Conservation (phyloP, 331 rosid species). For the Malus hybrid region DNA sequence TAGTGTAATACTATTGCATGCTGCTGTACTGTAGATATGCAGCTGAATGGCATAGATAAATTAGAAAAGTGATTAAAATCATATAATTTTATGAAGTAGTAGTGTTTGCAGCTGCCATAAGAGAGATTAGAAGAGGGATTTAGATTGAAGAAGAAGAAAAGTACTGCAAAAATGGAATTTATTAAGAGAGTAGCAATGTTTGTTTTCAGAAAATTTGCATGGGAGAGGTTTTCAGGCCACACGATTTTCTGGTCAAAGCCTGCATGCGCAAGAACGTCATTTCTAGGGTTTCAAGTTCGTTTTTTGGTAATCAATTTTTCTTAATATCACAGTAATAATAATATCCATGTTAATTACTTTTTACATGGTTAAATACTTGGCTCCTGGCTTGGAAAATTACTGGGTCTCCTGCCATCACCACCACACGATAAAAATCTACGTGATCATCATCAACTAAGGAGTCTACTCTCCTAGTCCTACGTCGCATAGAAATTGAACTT, state of each 20-base stretch:
- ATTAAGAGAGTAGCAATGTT: not conserved
- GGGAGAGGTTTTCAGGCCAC: not conserved
- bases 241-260: not conserved
- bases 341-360: not conserved
- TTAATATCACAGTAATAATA: not conserved
- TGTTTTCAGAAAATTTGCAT: not conserved
- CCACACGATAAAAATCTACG: not conserved
- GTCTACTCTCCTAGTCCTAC: not conserved
- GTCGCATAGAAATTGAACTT: not conserved
- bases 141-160: not conserved
- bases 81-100: not conserved
- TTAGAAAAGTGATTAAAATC: not conserved
- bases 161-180: not conserved
- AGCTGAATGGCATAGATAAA: not conserved
- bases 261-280: not conserved
- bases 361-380: not conserved
- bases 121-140: not conserved
- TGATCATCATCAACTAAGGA: too few species aligned
- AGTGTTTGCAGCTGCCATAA: not conserved
- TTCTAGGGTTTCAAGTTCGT: not conserved
- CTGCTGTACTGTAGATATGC: not conserved
- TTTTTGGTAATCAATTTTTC: not conserved
- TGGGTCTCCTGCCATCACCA: not conserved
- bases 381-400: not conserved
- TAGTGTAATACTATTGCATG: not conserved